Evolutionary conservation across 2,329 filamentous ascomycete species (phyloP).

Genomic region (Graphilbum fragrans): DNA sequence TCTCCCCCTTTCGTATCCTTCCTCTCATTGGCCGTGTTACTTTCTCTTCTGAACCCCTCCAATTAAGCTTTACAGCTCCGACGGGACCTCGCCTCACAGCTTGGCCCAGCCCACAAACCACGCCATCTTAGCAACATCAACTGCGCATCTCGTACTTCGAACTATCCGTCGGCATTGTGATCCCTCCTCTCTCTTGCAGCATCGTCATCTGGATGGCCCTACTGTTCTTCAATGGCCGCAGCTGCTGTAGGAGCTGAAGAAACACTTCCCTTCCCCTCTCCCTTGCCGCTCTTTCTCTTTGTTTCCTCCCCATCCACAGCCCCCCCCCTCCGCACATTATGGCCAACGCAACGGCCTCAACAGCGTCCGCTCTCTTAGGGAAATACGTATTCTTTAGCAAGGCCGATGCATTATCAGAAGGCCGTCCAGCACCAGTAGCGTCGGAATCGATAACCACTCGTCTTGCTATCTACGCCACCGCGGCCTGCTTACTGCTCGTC

Average conservation of each 20-base stretch:
- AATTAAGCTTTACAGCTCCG: too few species aligned
- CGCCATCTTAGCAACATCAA: too few species aligned
- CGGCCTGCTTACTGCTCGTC: constrained; percentile 22
- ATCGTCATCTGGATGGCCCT: background rate
- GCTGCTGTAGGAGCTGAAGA: background rate
- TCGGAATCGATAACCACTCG: constrained; percentile 19
- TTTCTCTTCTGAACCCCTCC: background rate
- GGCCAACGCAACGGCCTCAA: constrained; percentile 11
- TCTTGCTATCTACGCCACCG: constrained; percentile 26
- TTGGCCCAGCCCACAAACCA: too few species aligned
- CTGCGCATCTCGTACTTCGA: too few species aligned
- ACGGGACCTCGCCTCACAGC: too few species aligned
- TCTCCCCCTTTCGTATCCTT: background rate
- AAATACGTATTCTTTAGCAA: constrained; percentile 11
- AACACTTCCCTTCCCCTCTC: background rate
- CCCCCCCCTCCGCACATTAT: constrained; percentile 4
- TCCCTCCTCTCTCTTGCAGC: too few species aligned
- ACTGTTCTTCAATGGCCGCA: background rate
- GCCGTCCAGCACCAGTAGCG: too few species aligned
- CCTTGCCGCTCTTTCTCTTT: background rate
- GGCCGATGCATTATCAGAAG: constrained; percentile 12
- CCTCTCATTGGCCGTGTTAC: background rate
- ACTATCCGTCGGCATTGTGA: too few species aligned
- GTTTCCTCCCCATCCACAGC: background rate
- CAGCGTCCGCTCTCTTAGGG: constrained; percentile 7